Evolutionary conservation across 805 yeast genomes (phyloP).

Genomic region (Pichia gijzeniarum): DNA sequence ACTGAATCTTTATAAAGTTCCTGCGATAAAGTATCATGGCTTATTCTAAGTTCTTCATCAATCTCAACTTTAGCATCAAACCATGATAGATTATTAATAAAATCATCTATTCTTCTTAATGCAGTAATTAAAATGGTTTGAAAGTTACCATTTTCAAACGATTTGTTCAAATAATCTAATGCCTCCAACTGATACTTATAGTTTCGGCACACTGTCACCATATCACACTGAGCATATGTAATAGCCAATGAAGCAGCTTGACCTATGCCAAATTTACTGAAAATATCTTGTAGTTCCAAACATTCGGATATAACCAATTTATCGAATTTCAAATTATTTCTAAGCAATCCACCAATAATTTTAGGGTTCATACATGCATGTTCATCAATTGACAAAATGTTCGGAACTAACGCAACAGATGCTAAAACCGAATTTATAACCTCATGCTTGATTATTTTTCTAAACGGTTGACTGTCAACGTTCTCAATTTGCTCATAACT

Average conservation of each 20-base stretch:
- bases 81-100: conserved; percentile 43
- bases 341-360: conserved; percentile 41
- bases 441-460: conserved; percentile 38
- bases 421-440: conserved; percentile 50
- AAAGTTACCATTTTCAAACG: conserved; percentile 33
- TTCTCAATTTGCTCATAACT: conserved; percentile 44
- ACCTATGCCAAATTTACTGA: conserved; percentile 53
- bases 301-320: conserved; percentile 57
- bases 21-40: too few relatives aligned
- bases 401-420: conserved; percentile 61
- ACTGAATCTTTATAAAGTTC: too few relatives aligned
- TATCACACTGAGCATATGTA: conserved; percentile 52
- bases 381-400: conserved; percentile 50
- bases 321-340: conserved; percentile 45
- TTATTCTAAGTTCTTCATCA: conserved; percentile 24
- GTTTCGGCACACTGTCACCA: conserved; percentile 56
- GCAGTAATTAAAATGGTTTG: conserved; percentile 37
- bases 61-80: conserved; percentile 27
- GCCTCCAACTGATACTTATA: conserved; percentile 50
- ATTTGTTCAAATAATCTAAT: conserved; percentile 32
- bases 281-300: conserved; percentile 54
- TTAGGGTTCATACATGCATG: conserved; percentile 56
- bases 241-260: conserved; percentile 58
- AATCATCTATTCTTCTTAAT: conserved; percentile 36
- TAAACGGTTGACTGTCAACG: conserved; percentile 46